Evolutionary conservation across 495 filamentous ascomycete species (phyloP), one percentile per base, ranked within the genome.

Genomic region (Tuber indicum): DNA sequence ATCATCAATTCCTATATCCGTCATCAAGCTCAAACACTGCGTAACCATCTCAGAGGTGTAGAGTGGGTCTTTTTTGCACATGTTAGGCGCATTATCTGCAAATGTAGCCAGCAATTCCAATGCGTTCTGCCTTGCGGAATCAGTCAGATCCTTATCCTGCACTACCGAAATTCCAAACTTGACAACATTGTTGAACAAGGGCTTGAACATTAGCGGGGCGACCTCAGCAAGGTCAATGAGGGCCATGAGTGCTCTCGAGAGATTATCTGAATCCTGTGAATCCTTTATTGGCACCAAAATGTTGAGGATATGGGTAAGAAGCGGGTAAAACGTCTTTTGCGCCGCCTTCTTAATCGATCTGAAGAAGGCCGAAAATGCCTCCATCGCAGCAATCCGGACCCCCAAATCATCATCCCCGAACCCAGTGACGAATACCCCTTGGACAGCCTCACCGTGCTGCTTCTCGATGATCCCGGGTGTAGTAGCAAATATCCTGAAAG

Each of bases 61-160:
- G 23, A 89, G 91, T 7, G 91, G 84, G 82, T 99, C 94, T 81
- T 98, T 98, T 84, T 90, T 91, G 87, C 96, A 98, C 91, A 98
- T 97, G 43, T 90, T 89, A 17, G 96, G 93, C 2, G 91, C 91
- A 79, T 96, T 94, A 81, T 99, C 96, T 77, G 96, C 96, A 85
- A 99, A 99, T 1, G 96, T 99, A 43, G 94, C 95, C 92, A 99
- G 97, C 70, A 99, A 87, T 82, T 99, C 96, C 74, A 99, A 86
- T 3, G 96, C 92, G 83, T 98, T 98, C 84, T 99, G 96, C 78
- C 96, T 89, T 72, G 94, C 91, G 75, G 93, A 88, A 83, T 98
- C 94, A 71, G 88, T 91, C 44, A 98, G 88, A 73, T 98, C 96
- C 86, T 97, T 98, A 81, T 98, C 95, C 80, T 96, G 93, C 79